phyloP scores from a whole-genome alignment of 805 yeast species.

The Debaryomyces tyrocola region DNA sequence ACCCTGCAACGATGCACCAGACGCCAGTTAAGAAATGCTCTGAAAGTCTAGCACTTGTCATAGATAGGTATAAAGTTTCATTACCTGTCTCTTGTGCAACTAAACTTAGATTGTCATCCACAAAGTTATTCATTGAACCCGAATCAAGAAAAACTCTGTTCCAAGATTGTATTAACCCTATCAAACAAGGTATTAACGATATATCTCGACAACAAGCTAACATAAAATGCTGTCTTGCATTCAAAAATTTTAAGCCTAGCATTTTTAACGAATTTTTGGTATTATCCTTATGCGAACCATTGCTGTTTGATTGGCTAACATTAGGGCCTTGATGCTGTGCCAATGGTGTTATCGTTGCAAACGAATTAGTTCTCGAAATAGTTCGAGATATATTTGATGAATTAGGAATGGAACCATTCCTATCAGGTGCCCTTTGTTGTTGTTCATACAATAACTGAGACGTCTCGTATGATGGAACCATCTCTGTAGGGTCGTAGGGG shows the following conservation, averaged over 20 bases:
- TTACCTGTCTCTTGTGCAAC: constrained; percentile 4
- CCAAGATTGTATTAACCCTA: constrained; percentile 52
- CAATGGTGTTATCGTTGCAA: not conserved
- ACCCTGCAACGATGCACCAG: constrained; percentile 93
- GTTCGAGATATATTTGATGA: constrained; percentile 1
- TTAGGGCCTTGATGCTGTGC: not conserved
- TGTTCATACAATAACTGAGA: constrained; percentile 35
- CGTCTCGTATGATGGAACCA: constrained; percentile 43
- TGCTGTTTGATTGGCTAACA: not conserved
- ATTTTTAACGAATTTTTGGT: constrained; percentile 42
- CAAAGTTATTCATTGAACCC: constrained; percentile 2
- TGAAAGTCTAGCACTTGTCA: constrained; percentile 66
- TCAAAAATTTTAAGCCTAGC: constrained; percentile 68
- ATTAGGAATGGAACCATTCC: constrained; percentile 1
- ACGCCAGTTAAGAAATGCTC: constrained; percentile 80
- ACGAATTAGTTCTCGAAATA: constrained; percentile 2
- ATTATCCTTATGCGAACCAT: not conserved
- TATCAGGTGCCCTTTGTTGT: constrained; percentile 7
- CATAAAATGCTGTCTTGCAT: constrained; percentile 73
- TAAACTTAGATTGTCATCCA: not conserved
- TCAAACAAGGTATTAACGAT: constrained; percentile 66
- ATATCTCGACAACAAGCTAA: constrained; percentile 78
- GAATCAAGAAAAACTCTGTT: constrained; percentile 26
- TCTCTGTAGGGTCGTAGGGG: constrained; percentile 29
- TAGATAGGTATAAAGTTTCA: constrained; percentile 12